Conservation (phyloP, 2,329 filamentous ascomycete genomes). For the Hypomyces rosellus region DNA sequence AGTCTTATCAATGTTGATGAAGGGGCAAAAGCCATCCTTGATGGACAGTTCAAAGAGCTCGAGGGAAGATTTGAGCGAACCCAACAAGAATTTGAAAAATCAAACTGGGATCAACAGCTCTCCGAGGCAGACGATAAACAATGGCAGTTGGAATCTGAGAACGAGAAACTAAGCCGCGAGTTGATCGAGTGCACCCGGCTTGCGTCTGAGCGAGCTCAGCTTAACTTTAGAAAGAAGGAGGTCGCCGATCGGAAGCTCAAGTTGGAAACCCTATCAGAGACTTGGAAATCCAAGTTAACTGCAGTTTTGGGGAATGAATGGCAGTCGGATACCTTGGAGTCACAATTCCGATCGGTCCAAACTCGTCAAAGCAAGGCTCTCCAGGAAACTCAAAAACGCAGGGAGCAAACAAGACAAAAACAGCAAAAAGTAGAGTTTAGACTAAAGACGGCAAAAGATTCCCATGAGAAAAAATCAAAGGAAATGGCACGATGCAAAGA, state of each 20-base stretch:
- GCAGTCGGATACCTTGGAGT: constrained; percentile 63
- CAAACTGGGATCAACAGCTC: constrained; percentile 66
- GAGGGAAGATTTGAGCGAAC: constrained; percentile 55
- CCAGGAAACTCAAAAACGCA: constrained; percentile 59
- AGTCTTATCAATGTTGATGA: constrained; percentile 78
- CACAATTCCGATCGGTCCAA: constrained; percentile 59
- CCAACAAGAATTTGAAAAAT: constrained; percentile 55
- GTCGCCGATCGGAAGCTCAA: constrained; percentile 65
- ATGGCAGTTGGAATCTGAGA: constrained; percentile 63
- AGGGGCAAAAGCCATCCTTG: constrained; percentile 70
- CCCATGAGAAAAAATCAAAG: constrained; percentile 55
- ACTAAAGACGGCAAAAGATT: constrained; percentile 59
- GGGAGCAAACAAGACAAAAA: constrained; percentile 65
- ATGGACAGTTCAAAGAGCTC: constrained; percentile 65
- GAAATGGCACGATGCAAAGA: constrained; percentile 58
- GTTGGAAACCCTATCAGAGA: constrained; percentile 68
- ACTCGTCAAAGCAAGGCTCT: constrained; percentile 52
- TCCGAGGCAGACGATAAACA: constrained; percentile 59
- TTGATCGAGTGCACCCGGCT: constrained; percentile 75
- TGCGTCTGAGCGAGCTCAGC: constrained; percentile 73
- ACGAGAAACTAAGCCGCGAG: constrained; percentile 68
- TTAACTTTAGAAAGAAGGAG: constrained; percentile 80
- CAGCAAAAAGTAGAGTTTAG: constrained; percentile 71
- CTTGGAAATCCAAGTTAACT: constrained; percentile 66
- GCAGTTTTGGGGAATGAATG: constrained; percentile 59